Base-by-base conservation (phyloP, 345 rosid species). In the Eutrema yunnanense region DNA sequence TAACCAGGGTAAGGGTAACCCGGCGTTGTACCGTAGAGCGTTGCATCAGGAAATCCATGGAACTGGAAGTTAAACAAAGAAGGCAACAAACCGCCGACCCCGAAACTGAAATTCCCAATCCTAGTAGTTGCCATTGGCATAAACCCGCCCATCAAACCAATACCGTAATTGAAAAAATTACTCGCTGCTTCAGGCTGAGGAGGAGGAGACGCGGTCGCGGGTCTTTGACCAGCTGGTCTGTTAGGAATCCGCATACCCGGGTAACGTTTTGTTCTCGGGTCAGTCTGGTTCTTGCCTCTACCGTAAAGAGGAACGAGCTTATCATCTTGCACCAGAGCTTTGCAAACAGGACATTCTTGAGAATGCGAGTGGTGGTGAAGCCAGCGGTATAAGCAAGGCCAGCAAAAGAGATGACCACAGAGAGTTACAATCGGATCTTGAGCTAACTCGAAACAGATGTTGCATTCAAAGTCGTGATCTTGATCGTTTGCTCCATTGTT, bases 281-380 rank as follows among this genome's bases (percentile, higher is more conserved):
- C 98, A 2, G 85, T 71, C 54, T 82, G 89, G 27, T 83, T 79
- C 79, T 88, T 88, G 22, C 97, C 99, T 79, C 99, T 84, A 3
- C 99, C 96, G 8, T 95, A 92, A n/a, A 95, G 92, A 33, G 99
- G 99, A 12, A 95, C 94, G 33, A 95, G 82, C 68, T 90, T 95
- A 27, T 87, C 98, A 75, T 95, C 99, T 76, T 90, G 82, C 7
- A 92, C 82, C 3, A 92, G 71, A 9, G 99, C 98, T 85, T 92
- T 95, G 81, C 98, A 95, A 32, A 95, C 92, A 0, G 97, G 98
- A 37, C 98, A 95, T 73, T 92, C 99, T 5, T 92, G 99, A 22
- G 82, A 88, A 37, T 86, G 88, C 0, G 98, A 95, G 59, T 95
- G 99, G 53, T 88, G 89, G 70, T 81, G 84, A 22, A 92, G 81